Base-by-base conservation (phyloP, 495 filamentous ascomycete species). In the Annulohypoxylon bovei region DNA sequence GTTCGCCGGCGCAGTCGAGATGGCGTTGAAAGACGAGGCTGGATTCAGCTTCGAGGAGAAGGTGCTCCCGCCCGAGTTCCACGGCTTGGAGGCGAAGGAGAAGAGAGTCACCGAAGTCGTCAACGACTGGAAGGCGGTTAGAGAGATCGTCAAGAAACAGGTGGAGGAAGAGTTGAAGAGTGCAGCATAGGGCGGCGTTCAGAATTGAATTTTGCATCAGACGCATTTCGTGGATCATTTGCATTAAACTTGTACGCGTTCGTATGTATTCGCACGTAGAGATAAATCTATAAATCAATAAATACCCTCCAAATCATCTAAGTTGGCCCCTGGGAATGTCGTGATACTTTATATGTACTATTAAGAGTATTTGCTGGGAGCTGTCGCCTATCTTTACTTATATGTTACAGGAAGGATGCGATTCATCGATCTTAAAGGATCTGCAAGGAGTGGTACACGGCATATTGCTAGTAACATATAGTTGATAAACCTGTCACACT, bases 51-150 rank as follows among this genome's bases (percentile, higher is more conserved):
- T 96, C 75, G 81, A 89, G 42, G 81, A 79, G 62, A 81, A 88
- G 42, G 90, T 97, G 4, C 83, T 96, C 53, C 94, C 95, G 6
- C 75, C 86, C 58, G 91, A 97, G 79, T 92, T 97, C 71, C 81
- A 87, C 22, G 93, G 89, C 6, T 77, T 98, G 32, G 87, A 90
- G 75, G 74, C 88, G 46, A 88, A 85, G 82, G 85, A 90, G 76
- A 86, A 80, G 79, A 81, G 89, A 44, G 85, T 93, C 2, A 86
- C 71, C 14, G 77, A 80, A 7, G 84, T 89, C 4, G 81, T 76
- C n/a, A 85, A 80, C 57, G 80, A 80, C 37, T 84, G 82, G 83
- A 73, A 78, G 44, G 79, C 75, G 14, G 87, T 88, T 39, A 79
- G 85, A 66, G 83, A 88, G 67, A 66, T 85, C 27, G 83, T 90